Conservation (phyloP, 2,329 filamentous ascomycete genomes). For the Pseudomassariella vexata region DNA sequence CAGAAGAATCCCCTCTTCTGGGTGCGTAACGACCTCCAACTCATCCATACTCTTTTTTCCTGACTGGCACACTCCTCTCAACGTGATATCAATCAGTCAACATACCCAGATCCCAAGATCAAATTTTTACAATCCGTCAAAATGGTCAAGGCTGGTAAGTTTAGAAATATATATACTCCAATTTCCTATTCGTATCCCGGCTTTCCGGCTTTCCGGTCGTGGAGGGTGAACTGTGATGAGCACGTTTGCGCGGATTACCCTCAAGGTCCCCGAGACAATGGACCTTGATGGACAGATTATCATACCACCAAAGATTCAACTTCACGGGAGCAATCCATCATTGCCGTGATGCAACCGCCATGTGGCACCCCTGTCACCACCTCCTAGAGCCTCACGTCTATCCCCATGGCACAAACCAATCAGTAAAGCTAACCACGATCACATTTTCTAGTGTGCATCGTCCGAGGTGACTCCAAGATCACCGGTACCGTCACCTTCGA, state of each 20-base stretch:
- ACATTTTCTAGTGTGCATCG: constrained; percentile 69
- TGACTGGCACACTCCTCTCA: too few relatives aligned
- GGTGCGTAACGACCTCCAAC: too few relatives aligned
- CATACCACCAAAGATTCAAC: too few relatives aligned
- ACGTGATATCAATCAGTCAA: constrained; percentile 4
- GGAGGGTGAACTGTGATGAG: constrained; percentile 32
- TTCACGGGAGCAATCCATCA: too few relatives aligned
- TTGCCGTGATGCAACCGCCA: too few relatives aligned
- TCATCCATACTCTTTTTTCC: too few relatives aligned
- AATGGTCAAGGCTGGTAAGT: constrained; percentile 82
- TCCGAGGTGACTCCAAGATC: constrained; percentile 97
- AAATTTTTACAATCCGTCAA: constrained; percentile 49
- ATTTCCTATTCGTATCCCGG: constrained; percentile 11
- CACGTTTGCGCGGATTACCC: constrained; percentile 56
- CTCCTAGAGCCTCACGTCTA: constrained; percentile 3
- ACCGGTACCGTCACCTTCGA: constrained; percentile 91
- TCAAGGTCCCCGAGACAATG: constrained; percentile 16
- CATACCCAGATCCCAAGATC: constrained; percentile 15
- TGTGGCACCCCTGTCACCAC: constrained; percentile 13
- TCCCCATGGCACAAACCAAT: background rate
- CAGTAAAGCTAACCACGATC: constrained; percentile 13
- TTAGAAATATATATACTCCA: constrained; percentile 13
- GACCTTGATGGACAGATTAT: constrained; percentile 40
- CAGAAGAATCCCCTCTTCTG: too few relatives aligned
- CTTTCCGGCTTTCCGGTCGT: constrained; percentile 13